These are phyloP conservation scores for Cinchona pubescens DNA, from an alignment of 257 asterid genomes.

Conservation along the genomic window DNA sequence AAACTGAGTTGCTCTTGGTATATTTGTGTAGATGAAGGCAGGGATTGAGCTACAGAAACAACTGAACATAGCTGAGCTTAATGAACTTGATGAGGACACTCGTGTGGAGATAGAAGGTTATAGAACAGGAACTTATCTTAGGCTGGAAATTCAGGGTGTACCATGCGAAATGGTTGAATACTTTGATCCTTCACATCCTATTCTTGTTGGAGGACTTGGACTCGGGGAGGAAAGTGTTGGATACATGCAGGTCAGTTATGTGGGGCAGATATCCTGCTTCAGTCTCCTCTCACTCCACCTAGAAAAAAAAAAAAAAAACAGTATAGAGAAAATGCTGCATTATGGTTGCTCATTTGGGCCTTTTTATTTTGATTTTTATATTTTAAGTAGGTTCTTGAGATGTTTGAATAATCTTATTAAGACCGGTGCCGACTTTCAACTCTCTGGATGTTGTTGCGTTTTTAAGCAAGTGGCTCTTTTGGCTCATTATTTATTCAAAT, in stretches of 20 bases:
- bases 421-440: not conserved
- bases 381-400: not conserved
- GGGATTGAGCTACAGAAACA: slow-evolving; percentile 83
- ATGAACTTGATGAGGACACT: slow-evolving; percentile 83
- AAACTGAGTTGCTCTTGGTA: slow-evolving; percentile 6
- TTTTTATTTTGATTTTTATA: not conserved
- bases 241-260: slow-evolving; percentile 76
- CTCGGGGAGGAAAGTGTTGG: slow-evolving; percentile 93
- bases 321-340: not conserved
- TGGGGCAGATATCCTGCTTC: not conserved
- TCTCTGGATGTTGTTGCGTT: no score
- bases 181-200: slow-evolving; percentile 86
- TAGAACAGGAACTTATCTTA: slow-evolving; percentile 82
- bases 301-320: no score
- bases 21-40: slow-evolving; percentile 64
- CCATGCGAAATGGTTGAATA: slow-evolving; percentile 94
- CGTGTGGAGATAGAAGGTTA: slow-evolving; percentile 84
- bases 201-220: slow-evolving; percentile 91
- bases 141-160: slow-evolving; percentile 83
- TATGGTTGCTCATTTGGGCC: not conserved
- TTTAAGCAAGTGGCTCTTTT: not conserved
- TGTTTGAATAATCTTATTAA: not conserved
- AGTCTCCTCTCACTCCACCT: not conserved
- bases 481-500: not conserved
- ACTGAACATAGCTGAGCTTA: slow-evolving; percentile 73